Conservation (phyloP, 2,329 filamentous ascomycete genomes). For the Aspergillus transmontanensis region DNA sequence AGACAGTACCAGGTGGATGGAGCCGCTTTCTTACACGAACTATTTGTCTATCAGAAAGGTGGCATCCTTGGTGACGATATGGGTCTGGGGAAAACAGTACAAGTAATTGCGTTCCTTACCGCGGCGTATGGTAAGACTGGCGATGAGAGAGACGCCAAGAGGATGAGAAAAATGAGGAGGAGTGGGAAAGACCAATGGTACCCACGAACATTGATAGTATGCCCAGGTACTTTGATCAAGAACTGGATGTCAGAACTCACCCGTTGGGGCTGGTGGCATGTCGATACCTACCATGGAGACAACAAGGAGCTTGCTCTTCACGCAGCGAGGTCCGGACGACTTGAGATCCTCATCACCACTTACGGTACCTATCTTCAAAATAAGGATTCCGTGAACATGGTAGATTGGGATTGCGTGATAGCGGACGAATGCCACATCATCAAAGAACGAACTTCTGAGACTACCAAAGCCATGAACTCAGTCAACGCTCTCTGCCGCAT, state of each 20-base stretch:
- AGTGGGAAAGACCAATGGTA: constrained; percentile 69
- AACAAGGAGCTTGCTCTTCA: constrained; percentile 70
- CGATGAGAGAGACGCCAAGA: constrained; percentile 79
- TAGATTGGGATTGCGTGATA: constrained; percentile 91
- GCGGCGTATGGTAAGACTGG: constrained; percentile 93
- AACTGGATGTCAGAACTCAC: constrained; percentile 89
- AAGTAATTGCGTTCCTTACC: constrained; percentile 89
- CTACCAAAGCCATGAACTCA: constrained; percentile 83
- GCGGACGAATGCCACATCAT: constrained; percentile 92
- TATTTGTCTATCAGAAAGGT: constrained; percentile 89
- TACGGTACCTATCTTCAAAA: constrained; percentile 85
- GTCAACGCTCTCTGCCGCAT: constrained; percentile 91
- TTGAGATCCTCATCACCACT: constrained; percentile 93
- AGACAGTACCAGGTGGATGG: constrained; percentile 90
- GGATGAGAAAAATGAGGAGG: constrained; percentile 83
- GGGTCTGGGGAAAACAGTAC: constrained; percentile 95
- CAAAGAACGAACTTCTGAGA: constrained; percentile 76
- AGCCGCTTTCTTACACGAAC: constrained; percentile 79
- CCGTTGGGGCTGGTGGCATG: constrained; percentile 95
- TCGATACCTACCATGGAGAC: constrained; percentile 78
- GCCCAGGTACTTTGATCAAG: constrained; percentile 81
- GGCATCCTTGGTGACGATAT: constrained; percentile 95
- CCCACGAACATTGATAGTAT: constrained; percentile 79
- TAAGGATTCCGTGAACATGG: constrained; percentile 74
- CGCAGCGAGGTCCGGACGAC: constrained; percentile 71